Percentiles rank a stretch among this genome's conserved stretches.
These are phyloP conservation scores for Eimeria necatrix DNA, from an alignment of 169 alveolate genomes.

Conservation along the genomic window DNA sequence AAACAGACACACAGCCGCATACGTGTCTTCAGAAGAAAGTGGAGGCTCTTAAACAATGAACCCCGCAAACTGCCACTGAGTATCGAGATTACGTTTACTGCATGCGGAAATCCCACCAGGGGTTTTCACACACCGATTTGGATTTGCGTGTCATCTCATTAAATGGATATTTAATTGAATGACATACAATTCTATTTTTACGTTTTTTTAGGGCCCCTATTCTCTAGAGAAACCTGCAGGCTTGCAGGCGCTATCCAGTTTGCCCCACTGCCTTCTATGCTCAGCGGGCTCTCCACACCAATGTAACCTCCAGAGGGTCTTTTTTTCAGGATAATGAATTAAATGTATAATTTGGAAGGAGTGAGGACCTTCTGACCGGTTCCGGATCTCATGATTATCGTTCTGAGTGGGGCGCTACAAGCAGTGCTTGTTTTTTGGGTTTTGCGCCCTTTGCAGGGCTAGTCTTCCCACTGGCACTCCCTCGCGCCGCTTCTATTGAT, in stretches of 20 bases:
- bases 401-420: background rate
- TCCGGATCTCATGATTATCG: background rate
- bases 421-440: background rate
- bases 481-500: background rate
- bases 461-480: background rate
- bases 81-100: no score
- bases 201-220: no score
- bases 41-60: no score
- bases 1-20: no score
- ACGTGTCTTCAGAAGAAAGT: no score
- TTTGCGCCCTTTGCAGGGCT: background rate
- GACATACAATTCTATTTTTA: no score
- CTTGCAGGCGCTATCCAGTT: background rate
- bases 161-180: no score
- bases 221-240: background rate
- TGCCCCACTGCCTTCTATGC: conserved; percentile 54
- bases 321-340: background rate
- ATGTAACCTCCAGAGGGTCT: background rate
- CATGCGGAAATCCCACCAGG: no score
- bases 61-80: no score
- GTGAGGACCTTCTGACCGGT: background rate
- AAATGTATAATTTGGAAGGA: background rate
- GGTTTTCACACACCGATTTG: no score
- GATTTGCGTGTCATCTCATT: no score
- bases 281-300: background rate